phyloP scores from a whole-genome alignment of 164 flowering plant genomes.

The Piper betle region DNA sequence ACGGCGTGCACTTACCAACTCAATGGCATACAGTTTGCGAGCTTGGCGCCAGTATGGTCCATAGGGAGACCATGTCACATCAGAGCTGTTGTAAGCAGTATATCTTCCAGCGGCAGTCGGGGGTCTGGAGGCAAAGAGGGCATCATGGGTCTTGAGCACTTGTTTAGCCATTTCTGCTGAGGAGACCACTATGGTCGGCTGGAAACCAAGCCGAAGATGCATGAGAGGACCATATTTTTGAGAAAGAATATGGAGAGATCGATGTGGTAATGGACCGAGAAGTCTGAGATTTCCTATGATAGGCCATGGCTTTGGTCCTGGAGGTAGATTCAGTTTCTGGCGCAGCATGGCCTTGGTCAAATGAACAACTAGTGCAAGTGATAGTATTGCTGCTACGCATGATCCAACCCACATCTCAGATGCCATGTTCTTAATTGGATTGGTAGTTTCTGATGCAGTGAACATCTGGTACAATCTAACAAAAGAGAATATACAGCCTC shows the following conservation, averaged over 20 bases:
- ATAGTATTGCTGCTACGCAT: not conserved
- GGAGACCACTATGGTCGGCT: slow-evolving; percentile 19
- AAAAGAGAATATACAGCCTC: not conserved
- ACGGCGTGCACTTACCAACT: slow-evolving; percentile 39
- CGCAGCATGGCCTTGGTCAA: slow-evolving; percentile 3
- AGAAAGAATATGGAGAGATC: slow-evolving; percentile 14
- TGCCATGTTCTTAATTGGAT: not conserved
- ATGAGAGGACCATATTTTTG: slow-evolving; percentile 24
- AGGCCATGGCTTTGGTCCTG: slow-evolving; percentile 28
- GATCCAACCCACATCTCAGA: not conserved
- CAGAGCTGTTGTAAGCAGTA: slow-evolving; percentile 56
- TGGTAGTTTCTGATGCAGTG: not conserved
- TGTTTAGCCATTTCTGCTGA: slow-evolving; percentile 25
- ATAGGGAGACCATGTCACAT: slow-evolving; percentile 65
- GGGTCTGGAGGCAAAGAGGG: slow-evolving; percentile 43
- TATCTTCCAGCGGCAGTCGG: slow-evolving; percentile 55
- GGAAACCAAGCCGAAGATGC: slow-evolving; percentile 19
- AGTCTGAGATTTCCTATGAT: slow-evolving; percentile 26
- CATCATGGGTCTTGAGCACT: slow-evolving; percentile 53
- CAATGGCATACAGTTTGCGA: slow-evolving; percentile 47
- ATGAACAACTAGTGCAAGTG: slow-evolving; percentile 3
- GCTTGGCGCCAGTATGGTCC: slow-evolving; percentile 80
- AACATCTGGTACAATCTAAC: not conserved
- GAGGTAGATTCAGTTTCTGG: slow-evolving; percentile 17
- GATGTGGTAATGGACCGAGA: slow-evolving; percentile 23